Percentiles rank a stretch among this genome's conserved stretches.
phyloP scores from a whole-genome alignment of 148 eudicot genomes.

The Heliosperma pusillum region DNA sequence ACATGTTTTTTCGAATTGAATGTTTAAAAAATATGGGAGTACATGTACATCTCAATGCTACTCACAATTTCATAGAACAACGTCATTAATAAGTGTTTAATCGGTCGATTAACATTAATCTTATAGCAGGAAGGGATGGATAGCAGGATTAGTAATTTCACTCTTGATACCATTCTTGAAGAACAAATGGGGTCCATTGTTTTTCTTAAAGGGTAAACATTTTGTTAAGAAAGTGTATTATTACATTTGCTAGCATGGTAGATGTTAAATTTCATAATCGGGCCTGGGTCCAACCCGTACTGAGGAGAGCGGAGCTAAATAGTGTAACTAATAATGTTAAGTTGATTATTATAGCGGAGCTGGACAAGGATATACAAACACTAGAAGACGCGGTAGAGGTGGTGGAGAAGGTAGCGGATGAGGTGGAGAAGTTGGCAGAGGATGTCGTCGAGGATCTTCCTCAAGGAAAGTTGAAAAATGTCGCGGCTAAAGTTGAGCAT shows the following conservation, averaged over 20 bases:
- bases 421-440: constrained; percentile 42
- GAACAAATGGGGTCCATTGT: constrained; percentile 32
- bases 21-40: too few relatives aligned
- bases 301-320: too few relatives aligned
- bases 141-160: constrained; percentile 25
- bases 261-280: too few relatives aligned
- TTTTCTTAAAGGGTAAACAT: constrained; percentile 22
- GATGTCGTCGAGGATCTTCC: constrained; percentile 29
- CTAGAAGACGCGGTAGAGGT: constrained; percentile 33
- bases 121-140: constrained; percentile 33
- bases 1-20: too few relatives aligned
- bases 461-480: constrained; percentile 27
- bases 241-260: background rate
- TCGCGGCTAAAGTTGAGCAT: constrained; percentile 26
- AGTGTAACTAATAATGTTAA: background rate
- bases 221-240: background rate
- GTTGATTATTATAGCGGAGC: constrained; percentile 24
- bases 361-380: constrained; percentile 32
- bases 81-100: too few relatives aligned
- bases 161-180: constrained; percentile 29
- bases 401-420: constrained; percentile 47
- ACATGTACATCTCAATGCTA: too few relatives aligned
- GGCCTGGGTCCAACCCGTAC: too few relatives aligned
- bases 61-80: too few relatives aligned
- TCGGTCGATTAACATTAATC: background rate